These are phyloP conservation scores for Blastobotrys aristatus DNA, from an alignment of 1,139 yeast species.

Conservation along the genomic window DNA sequence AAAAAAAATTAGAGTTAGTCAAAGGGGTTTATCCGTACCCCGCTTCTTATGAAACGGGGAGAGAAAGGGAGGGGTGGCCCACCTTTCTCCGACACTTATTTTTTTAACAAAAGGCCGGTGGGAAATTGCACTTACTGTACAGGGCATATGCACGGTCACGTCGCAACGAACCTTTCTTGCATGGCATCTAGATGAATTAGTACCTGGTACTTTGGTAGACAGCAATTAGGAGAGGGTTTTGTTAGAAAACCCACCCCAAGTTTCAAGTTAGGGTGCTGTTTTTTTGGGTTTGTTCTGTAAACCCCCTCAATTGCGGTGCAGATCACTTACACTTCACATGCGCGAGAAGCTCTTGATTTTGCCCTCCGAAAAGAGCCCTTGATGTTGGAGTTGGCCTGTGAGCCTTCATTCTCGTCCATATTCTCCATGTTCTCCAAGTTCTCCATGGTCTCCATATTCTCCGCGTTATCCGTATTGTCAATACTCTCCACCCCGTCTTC, in stretches of 20 bases:
- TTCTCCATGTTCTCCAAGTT: constrained; percentile 14
- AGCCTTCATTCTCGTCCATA: neutral
- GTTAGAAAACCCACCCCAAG: too few species aligned
- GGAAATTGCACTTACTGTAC: constrained; percentile 41
- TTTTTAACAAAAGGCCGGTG: too few species aligned
- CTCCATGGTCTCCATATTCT: neutral
- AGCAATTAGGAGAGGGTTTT: too few species aligned
- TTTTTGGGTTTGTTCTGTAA: neutral
- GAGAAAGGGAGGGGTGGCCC: too few species aligned
- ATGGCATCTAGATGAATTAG: constrained; percentile 42
- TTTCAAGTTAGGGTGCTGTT: too few species aligned
- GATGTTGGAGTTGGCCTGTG: neutral
- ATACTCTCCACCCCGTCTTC: neutral
- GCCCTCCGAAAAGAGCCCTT: constrained; percentile 31
- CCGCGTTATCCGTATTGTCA: neutral
- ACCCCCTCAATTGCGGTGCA: too few species aligned
- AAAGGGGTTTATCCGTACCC: neutral
- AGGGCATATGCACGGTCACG: constrained; percentile 66
- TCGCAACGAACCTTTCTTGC: constrained; percentile 69
- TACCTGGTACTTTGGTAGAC: too few species aligned
- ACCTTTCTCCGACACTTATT: too few species aligned
- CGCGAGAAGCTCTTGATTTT: constrained; percentile 31
- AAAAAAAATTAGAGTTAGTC: neutral
- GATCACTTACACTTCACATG: constrained; percentile 34
- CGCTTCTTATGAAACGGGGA: too few species aligned